phyloP scores from a whole-genome alignment of 179 eudicot genomes.

The Beta macrorhiza region DNA sequence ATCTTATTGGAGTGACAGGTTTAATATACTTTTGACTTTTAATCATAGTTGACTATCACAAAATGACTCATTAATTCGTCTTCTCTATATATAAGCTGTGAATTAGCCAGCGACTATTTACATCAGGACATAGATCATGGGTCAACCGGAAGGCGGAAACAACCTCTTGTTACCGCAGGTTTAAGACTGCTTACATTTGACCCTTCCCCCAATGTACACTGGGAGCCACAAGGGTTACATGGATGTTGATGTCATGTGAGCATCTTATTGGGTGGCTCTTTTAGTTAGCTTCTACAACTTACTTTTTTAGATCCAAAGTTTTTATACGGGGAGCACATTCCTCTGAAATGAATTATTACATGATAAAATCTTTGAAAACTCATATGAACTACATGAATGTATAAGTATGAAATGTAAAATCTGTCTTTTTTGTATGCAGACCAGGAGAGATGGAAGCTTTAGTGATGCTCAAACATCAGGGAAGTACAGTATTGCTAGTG shows the following conservation, averaged over 20 bases:
- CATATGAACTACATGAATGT: not conserved
- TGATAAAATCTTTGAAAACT: not conserved
- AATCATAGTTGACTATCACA: not conserved
- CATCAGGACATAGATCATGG: not conserved
- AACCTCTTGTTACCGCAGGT: not conserved
- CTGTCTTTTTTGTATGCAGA: slow-evolving; percentile 25
- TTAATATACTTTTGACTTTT: not conserved
- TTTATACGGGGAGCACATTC: not conserved
- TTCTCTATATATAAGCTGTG: not conserved
- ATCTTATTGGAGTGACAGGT: not conserved
- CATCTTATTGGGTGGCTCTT: not conserved
- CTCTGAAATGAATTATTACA: not conserved
- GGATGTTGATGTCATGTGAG: not conserved
- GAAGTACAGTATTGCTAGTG: slow-evolving; percentile 21
- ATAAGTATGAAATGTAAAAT: not conserved
- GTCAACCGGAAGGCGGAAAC: not conserved
- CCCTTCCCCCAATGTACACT: not conserved
- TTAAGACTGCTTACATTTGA: not conserved
- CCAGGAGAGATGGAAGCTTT: slow-evolving; percentile 25
- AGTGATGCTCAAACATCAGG: slow-evolving; percentile 28
- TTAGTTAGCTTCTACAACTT: not conserved
- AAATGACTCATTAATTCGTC: not conserved
- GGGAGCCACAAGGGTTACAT: not conserved
- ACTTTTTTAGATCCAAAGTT: not conserved
- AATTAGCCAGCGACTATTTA: not conserved